These are phyloP conservation scores for Penicillium antarcticum DNA, from an alignment of 495 filamentous ascomycete genomes.

Conservation along the genomic window DNA sequence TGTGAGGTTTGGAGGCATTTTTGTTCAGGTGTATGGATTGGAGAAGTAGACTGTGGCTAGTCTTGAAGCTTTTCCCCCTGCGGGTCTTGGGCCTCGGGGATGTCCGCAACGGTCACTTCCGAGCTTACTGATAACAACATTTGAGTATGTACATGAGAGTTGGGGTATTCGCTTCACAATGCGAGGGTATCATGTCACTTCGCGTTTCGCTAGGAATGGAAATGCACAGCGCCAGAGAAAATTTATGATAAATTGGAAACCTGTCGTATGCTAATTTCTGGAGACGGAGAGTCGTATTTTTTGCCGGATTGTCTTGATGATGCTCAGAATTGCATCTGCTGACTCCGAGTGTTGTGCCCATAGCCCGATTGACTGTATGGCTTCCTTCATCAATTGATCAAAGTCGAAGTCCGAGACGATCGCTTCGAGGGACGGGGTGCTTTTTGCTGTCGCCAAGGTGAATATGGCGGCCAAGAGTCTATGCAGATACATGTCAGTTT, in stretches of 20 bases:
- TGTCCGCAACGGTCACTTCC: background rate
- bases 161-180: too few relatives aligned
- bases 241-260: too few relatives aligned
- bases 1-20: constrained; percentile 27
- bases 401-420: constrained; percentile 20
- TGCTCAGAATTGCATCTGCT: constrained; percentile 14
- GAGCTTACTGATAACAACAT: background rate
- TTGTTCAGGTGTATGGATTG: background rate
- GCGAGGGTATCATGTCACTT: too few relatives aligned
- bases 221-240: too few relatives aligned
- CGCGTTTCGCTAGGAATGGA: too few relatives aligned
- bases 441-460: constrained; percentile 16
- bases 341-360: constrained; percentile 15
- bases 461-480: constrained; percentile 18
- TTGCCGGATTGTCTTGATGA: constrained; percentile 18
- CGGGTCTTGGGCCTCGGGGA: background rate
- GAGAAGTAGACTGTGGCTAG: background rate
- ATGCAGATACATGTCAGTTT: background rate
- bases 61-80: too few relatives aligned
- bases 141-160: background rate
- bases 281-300: constrained; percentile 8
- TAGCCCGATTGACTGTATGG: constrained; percentile 7
- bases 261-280: background rate
- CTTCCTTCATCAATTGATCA: constrained; percentile 8
- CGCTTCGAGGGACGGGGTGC: constrained; percentile 7